Conservation (phyloP, 768 basidiomycete species). For the Steccherinum ochraceum region DNA sequence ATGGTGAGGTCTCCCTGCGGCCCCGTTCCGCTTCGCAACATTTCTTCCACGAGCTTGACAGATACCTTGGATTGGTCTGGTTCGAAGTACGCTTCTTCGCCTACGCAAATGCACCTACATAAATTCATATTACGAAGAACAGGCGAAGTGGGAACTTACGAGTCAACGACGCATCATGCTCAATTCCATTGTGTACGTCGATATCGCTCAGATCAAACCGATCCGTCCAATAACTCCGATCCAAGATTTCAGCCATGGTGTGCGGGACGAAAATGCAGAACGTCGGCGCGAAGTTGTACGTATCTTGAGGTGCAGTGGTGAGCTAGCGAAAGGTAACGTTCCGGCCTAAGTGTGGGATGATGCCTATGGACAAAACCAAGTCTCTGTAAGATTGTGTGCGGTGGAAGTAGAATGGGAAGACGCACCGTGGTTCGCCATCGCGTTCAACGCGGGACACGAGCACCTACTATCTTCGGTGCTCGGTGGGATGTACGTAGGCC, state of each 20-base stretch:
- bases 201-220: slow-evolving; percentile 63
- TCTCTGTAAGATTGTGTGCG: background rate
- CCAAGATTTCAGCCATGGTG: slow-evolving; percentile 50
- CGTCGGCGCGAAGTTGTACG: slow-evolving; percentile 65
- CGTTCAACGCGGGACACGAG: slow-evolving; percentile 72
- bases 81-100: slow-evolving; percentile 41
- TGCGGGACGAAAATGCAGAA: slow-evolving; percentile 67
- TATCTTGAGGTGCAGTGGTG: slow-evolving; percentile 33
- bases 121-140: no score
- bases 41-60: slow-evolving; percentile 40
- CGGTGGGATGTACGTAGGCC: slow-evolving; percentile 62
- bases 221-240: slow-evolving; percentile 48
- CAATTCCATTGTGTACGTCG: slow-evolving; percentile 69
- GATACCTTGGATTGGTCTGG: slow-evolving; percentile 52
- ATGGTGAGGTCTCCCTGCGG: slow-evolving; percentile 42
- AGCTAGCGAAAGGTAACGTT: slow-evolving; percentile 58
- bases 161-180: slow-evolving; percentile 60
- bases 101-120: slow-evolving; percentile 25
- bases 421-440: slow-evolving; percentile 78
- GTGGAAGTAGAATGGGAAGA: background rate
- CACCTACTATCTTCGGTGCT: slow-evolving; percentile 61
- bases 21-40: slow-evolving; percentile 55
- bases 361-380: slow-evolving; percentile 16
- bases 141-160: slow-evolving; percentile 35
- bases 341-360: slow-evolving; percentile 58